phyloP scores from a whole-genome alignment of 306 rosid genomes.

The Sesbania bispinosa region DNA sequence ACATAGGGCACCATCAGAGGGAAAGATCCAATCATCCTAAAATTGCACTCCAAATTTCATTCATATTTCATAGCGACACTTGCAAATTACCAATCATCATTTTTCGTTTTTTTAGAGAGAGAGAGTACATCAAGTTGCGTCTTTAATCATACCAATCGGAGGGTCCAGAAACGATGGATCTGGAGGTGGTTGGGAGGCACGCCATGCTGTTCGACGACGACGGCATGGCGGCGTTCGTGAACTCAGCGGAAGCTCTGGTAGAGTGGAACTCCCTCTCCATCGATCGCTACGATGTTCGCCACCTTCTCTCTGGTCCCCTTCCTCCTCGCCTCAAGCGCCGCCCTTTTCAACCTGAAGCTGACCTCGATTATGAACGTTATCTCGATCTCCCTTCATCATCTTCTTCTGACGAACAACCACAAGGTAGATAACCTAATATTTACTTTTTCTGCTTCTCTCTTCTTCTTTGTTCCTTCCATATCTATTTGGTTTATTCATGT shows the following conservation, averaged over 20 bases:
- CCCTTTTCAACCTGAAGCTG: constrained; percentile 35
- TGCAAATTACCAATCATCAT: no score
- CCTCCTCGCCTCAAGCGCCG: constrained; percentile 69
- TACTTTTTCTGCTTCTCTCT: no score
- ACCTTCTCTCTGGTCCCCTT: constrained; percentile 62
- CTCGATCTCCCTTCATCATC: constrained; percentile 66
- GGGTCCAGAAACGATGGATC: constrained; percentile 46
- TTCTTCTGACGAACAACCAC: constrained; percentile 30
- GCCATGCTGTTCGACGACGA: constrained; percentile 84
- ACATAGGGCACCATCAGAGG: background rate
- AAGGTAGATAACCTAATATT: constrained; percentile 55
- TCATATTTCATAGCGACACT: background rate
- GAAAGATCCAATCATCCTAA: background rate
- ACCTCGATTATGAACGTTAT: constrained; percentile 65
- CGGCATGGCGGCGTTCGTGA: constrained; percentile 65
- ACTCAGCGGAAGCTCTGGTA: constrained; percentile 71
- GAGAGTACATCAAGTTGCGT: background rate
- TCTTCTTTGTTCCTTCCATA: no score
- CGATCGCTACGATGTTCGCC: constrained; percentile 92
- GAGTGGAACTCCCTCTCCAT: constrained; percentile 86
- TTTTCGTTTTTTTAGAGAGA: background rate
- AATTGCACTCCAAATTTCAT: background rate
- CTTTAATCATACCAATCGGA: background rate
- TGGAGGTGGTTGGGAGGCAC: constrained; percentile 74
- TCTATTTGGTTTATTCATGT: no score